Conservation (phyloP, 2,329 filamentous ascomycete species). For the Lecanoromycetidae sp. region DNA sequence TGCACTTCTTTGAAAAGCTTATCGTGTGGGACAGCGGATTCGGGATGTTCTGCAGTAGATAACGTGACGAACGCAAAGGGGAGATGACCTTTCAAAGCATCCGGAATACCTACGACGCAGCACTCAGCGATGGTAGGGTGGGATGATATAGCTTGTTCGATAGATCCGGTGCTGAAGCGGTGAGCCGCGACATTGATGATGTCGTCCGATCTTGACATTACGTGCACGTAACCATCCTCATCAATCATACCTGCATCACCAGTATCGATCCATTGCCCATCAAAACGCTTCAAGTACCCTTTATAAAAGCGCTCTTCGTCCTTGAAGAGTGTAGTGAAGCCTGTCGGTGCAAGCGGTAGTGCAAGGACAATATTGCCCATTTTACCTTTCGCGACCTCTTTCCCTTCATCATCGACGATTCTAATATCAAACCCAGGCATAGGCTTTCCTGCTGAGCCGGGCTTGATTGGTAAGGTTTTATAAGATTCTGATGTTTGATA, state of each 20-base stretch:
- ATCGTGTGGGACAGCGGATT: slow-evolving; percentile 36
- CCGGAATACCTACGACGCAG: slow-evolving; percentile 75
- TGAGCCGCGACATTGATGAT: slow-evolving; percentile 95
- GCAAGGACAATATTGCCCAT: slow-evolving; percentile 91
- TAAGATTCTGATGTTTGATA: slow-evolving; percentile 32
- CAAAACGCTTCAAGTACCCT: slow-evolving; percentile 71
- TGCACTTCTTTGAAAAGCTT: slow-evolving; percentile 51
- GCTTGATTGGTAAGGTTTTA: slow-evolving; percentile 53
- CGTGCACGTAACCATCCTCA: slow-evolving; percentile 51
- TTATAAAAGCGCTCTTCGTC: slow-evolving; percentile 78
- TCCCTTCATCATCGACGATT: slow-evolving; percentile 68
- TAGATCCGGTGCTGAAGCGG: slow-evolving; percentile 73
- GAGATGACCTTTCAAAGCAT: slow-evolving; percentile 75
- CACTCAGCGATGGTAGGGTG: slow-evolving; percentile 71
- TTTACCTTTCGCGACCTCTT: slow-evolving; percentile 53
- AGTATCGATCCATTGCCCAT: slow-evolving; percentile 76
- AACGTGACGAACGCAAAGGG: slow-evolving; percentile 77
- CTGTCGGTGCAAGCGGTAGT: slow-evolving; percentile 72
- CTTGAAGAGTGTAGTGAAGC: slow-evolving; percentile 72
- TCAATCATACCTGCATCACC: slow-evolving; percentile 85
- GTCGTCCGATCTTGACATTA: slow-evolving; percentile 61
- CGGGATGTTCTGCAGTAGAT: slow-evolving; percentile 34
- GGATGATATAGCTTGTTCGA: slow-evolving; percentile 80
- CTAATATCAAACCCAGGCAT: slow-evolving; percentile 87
- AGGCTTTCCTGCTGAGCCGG: slow-evolving; percentile 78